Conservation (phyloP, 495 filamentous ascomycete genomes). For the Chaetomium tenue region DNA sequence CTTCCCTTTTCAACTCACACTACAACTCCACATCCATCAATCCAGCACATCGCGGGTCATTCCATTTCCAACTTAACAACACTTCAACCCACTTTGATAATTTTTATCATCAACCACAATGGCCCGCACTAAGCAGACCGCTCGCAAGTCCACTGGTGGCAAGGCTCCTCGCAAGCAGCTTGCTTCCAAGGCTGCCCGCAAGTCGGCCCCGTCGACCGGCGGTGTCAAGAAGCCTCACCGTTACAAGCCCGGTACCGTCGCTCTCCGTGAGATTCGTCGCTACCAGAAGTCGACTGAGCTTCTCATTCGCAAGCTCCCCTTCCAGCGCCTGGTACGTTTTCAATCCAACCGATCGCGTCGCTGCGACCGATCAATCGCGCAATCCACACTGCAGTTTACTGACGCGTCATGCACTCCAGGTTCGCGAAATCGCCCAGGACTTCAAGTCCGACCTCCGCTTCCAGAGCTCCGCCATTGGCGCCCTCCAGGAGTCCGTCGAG, state of each 20-base stretch:
- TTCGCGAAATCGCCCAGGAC: constrained; percentile 99
- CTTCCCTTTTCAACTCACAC: constrained; percentile 50
- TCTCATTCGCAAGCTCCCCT: constrained; percentile 99
- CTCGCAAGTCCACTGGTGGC: constrained; percentile 99
- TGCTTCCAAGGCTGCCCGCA: constrained; percentile 55
- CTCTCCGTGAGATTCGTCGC: constrained; percentile 99
- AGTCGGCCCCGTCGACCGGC: constrained; percentile 57
- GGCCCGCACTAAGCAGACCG: constrained; percentile 99
- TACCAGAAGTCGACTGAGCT: constrained; percentile 99
- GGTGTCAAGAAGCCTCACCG: constrained; percentile 99
- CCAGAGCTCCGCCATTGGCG: constrained; percentile 99
- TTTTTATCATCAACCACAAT: constrained; percentile 55
- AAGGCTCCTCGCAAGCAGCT: constrained; percentile 99
- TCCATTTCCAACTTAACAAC: constrained; percentile 38
- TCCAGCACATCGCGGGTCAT: constrained; percentile 40
- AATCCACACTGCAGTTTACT: constrained; percentile 23
- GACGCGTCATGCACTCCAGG: constrained; percentile 41
- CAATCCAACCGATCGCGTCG: not conserved
- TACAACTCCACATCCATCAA: constrained; percentile 38
- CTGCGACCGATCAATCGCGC: constrained; percentile 5
- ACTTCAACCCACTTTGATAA: constrained; percentile 39
- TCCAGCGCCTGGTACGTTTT: constrained; percentile 85
- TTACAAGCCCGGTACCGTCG: constrained; percentile 99
- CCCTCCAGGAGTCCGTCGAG: constrained; percentile 99
- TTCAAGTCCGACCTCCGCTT: constrained; percentile 99